Evolutionary conservation across 768 basidiomycete genomes (phyloP).

Genomic region (Mycena galericulata): DNA sequence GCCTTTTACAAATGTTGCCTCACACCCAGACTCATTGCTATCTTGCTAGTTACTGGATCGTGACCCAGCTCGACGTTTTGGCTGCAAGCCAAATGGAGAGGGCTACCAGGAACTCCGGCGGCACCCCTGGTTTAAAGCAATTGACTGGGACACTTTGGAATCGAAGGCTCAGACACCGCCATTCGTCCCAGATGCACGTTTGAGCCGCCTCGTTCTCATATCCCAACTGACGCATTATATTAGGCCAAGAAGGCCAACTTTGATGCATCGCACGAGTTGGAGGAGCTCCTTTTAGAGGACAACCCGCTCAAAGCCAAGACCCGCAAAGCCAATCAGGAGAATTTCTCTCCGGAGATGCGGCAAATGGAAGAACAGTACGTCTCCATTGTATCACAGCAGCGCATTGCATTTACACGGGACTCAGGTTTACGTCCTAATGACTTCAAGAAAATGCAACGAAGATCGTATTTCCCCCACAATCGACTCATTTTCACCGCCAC

Average conservation of each 20-base stretch:
- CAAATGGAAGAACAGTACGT: slow-evolving; percentile 98
- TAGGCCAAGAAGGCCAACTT: slow-evolving; percentile 99
- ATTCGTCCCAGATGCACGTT: slow-evolving; percentile 88
- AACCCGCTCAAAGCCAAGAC: slow-evolving; percentile 96
- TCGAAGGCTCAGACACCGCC: slow-evolving; percentile 80
- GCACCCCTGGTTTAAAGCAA: slow-evolving; percentile 89
- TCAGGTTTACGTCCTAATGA: slow-evolving; percentile 92
- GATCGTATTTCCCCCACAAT: slow-evolving; percentile 91
- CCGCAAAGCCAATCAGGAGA: slow-evolving; percentile 91
- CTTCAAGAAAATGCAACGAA: slow-evolving; percentile 90
- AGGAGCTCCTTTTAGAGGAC: slow-evolving; percentile 95
- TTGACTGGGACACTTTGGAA: slow-evolving; percentile 92
- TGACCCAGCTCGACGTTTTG: slow-evolving; percentile 83
- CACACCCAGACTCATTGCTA: slow-evolving; percentile 24
- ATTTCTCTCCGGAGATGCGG: slow-evolving; percentile 90
- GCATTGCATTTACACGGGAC: slow-evolving; percentile 9
- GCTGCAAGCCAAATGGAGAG: slow-evolving; percentile 84
- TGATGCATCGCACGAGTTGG: slow-evolving; percentile 97
- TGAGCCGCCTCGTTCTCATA: slow-evolving; percentile 14
- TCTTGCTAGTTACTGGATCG: slow-evolving; percentile 82
- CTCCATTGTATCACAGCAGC: slow-evolving; percentile 6
- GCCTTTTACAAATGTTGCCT: slow-evolving; percentile 16
- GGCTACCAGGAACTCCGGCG: slow-evolving; percentile 82
- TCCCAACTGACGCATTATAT: slow-evolving; percentile 22
- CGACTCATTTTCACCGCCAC: slow-evolving; percentile 79